Conservation (phyloP, 192 early-diverging fungal species). For the Chytriomyces confervae region DNA sequence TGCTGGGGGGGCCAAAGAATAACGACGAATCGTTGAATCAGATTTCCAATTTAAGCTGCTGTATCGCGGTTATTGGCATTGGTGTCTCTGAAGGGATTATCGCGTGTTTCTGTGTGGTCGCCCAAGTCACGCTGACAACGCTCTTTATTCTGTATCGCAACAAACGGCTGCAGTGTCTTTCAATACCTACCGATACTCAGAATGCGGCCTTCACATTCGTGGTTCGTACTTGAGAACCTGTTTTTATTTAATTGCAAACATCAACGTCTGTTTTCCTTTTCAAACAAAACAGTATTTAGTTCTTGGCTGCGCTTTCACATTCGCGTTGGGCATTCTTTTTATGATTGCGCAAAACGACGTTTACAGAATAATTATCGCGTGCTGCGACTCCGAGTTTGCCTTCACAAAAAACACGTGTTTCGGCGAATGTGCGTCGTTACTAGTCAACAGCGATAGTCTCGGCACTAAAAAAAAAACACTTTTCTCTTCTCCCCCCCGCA, state of each 20-base stretch:
- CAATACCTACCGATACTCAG: background rate
- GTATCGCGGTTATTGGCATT: too few species aligned
- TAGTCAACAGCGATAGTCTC: too few species aligned
- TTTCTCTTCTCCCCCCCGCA: too few species aligned
- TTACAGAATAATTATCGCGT: background rate
- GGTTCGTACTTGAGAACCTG: background rate
- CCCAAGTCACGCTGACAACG: background rate
- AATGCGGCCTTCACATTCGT: background rate
- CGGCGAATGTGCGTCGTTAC: background rate
- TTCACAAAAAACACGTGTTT: conserved; percentile 1
- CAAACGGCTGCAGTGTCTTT: background rate
- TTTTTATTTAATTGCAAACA: background rate
- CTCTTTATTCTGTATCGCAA: background rate
- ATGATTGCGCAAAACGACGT: background rate
- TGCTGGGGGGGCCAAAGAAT: background rate
- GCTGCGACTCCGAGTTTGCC: conserved; percentile 12
- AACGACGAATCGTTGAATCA: background rate
- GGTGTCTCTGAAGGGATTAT: background rate
- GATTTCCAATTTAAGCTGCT: too few species aligned
- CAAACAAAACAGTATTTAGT: conserved; percentile 2
- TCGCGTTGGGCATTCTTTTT: conserved; percentile 4
- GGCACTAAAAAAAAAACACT: too few species aligned
- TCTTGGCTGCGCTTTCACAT: background rate
- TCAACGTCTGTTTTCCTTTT: background rate
- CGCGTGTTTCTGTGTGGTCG: background rate